Base-by-base conservation (phyloP, 352 stramenopile species). In the Globisporangium sylvaticum region DNA sequence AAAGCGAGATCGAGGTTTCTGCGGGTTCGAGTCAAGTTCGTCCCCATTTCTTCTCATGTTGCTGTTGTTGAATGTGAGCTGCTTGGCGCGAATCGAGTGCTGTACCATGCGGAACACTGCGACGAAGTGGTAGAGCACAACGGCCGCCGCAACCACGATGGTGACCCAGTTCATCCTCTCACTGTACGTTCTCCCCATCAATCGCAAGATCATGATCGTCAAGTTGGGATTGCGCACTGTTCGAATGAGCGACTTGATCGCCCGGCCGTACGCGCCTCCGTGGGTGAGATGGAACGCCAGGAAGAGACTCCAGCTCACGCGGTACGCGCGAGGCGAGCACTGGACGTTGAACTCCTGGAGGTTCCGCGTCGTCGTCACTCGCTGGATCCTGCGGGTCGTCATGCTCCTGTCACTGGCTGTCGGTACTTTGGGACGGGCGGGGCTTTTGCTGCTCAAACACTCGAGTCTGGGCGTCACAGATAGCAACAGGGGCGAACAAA, bases 311-410 rank as follows among this genome's bases (percentile, higher is more conserved):
- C 50, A 56, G 22, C 12, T 32, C 24, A 29, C 50, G 10, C 50
- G 50, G 50, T 32, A 56, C 4, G 50, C 24, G 3, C 50, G 24
- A 29, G 12, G 50, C 5, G 24, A 57, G 52, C 52, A 22, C 52
- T 34, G 52, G 24, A 57, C 52, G 52, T 34, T 57, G 52, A 57
- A 32, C 24, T 57, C 24, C 52, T 57, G 52, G 24, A 34, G 24
- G 5, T 34, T 57, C 24, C 25, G 24, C 52, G 24, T 32, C 14
- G 52, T 57, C 24, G 24, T 32, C 52, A 29, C 4, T 27, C 52
- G 52, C 52, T 37, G 52, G 25, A 58, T 58, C 52, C 52, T 58
- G 25, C 14, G 25, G 9, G 25, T 29, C 52, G 34, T 58, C 25
- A 58, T 58, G 15, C 25, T 31, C 9, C 37, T 44, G 12, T 44